Conservation (phyloP, 352 stramenopile genomes). For the Albugo laibachii region DNA sequence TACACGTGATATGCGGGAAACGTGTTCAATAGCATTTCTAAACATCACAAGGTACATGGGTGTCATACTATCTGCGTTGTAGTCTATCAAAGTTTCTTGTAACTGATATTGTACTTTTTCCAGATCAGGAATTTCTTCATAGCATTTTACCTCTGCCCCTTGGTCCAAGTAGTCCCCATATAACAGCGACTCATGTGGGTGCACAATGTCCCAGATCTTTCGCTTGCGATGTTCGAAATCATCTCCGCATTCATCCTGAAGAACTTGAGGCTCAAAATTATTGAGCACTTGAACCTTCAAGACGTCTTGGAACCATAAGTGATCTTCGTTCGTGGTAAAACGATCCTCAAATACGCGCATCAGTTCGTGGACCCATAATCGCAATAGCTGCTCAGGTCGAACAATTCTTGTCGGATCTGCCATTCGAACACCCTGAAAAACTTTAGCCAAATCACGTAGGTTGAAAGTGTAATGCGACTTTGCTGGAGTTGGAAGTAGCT, state of each 20-base stretch:
- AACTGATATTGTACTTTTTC: conserved; percentile 60
- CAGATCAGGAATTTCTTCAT: conserved; percentile 81
- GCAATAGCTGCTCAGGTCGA: conserved; percentile 42
- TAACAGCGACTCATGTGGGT: conserved; percentile 37
- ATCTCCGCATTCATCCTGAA: conserved; percentile 6
- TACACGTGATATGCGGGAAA: conserved; percentile 62
- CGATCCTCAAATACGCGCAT: conserved; percentile 77
- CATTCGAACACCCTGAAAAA: conserved; percentile 74
- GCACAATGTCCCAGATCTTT: conserved; percentile 36
- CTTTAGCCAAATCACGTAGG: conserved; percentile 71
- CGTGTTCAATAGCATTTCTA: conserved; percentile 77
- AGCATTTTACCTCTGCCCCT: conserved; percentile 77
- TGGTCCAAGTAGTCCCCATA: conserved; percentile 88
- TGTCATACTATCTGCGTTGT: conserved; percentile 71
- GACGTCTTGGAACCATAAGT: conserved; percentile 61
- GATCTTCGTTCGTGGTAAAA: conserved; percentile 51
- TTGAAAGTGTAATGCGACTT: conserved; percentile 83
- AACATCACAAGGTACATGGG: conserved; percentile 82
- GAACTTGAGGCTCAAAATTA: conserved; percentile 29
- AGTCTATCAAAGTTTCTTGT: conserved; percentile 76
- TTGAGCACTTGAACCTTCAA: conserved; percentile 32
- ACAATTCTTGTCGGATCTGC: conserved; percentile 52
- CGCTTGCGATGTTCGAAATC: conserved; percentile 7
- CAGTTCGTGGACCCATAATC: conserved; percentile 71
- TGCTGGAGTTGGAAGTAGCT: conserved; percentile 60